phyloP scores from a whole-genome alignment of 441 rosid genomes.

The Kokia cookei region DNA sequence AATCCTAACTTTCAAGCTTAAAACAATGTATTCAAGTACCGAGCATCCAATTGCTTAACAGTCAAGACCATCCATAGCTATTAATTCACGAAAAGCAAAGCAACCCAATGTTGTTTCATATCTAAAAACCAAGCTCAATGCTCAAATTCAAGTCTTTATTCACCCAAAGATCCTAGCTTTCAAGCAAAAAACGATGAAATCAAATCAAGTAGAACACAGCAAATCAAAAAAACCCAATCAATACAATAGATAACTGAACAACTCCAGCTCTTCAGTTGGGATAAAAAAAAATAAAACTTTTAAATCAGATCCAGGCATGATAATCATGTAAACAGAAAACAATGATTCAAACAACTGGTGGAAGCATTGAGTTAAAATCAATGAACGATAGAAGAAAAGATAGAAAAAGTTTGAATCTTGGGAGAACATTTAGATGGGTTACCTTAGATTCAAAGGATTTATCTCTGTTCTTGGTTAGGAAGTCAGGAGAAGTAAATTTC shows the following conservation, averaged over 20 bases:
- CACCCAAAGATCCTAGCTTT: slow-evolving; percentile 16
- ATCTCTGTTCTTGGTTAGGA: slow-evolving; percentile 1
- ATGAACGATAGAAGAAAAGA: background rate
- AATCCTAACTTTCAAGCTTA: slow-evolving; percentile 10
- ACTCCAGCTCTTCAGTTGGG: background rate
- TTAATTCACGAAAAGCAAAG: slow-evolving; percentile 21
- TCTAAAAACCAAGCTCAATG: slow-evolving; percentile 1
- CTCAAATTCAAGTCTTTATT: background rate
- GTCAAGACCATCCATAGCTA: background rate
- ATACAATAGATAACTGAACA: background rate
- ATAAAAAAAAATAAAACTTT: background rate
- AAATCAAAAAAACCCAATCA: background rate
- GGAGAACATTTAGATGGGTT: slow-evolving; percentile 3
- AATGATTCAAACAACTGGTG: background rate
- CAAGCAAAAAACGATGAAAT: background rate
- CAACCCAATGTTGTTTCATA: slow-evolving; percentile 5
- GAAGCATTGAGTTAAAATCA: background rate
- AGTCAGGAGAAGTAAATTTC: slow-evolving; percentile 1
- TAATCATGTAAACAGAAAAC: background rate
- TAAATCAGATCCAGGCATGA: slow-evolving; percentile 27
- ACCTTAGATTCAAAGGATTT: slow-evolving; percentile 13
- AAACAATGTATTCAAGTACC: slow-evolving; percentile 7
- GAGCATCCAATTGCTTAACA: slow-evolving; percentile 5
- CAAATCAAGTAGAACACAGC: background rate
- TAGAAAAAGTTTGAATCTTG: slow-evolving; percentile 9